These are phyloP conservation scores for Endothia cerciana DNA, from an alignment of 2,329 filamentous ascomycete genomes.

Conservation along the genomic window DNA sequence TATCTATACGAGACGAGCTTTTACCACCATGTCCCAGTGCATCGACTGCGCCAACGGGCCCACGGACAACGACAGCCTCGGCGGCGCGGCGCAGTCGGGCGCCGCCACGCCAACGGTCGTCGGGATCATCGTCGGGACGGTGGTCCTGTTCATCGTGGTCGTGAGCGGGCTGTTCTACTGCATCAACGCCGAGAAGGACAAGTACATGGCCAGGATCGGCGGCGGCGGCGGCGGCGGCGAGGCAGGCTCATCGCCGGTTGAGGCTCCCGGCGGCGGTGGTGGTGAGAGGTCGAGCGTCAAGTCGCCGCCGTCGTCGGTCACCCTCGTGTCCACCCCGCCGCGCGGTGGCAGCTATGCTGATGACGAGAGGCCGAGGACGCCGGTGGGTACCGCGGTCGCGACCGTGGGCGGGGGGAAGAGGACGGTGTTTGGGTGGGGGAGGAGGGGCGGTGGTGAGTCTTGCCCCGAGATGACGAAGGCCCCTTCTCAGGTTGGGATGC, in stretches of 20 bases:
- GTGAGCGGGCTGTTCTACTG: constrained; percentile 30
- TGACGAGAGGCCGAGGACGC: not conserved
- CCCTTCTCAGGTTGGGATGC: not conserved
- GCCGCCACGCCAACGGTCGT: constrained; percentile 27
- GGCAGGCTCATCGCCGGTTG: not conserved
- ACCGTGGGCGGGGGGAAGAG: constrained; percentile 12
- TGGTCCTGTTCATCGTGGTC: constrained; percentile 25
- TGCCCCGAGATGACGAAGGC: not conserved
- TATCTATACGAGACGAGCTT: not conserved
- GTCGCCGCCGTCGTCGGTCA: constrained; percentile 10
- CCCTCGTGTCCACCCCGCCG: not conserved
- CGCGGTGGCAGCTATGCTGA: not conserved
- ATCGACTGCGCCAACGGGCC: constrained; percentile 29
- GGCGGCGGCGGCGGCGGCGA: not conserved
- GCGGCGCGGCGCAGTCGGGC: constrained; percentile 24
- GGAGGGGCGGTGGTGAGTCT: constrained; percentile 19
- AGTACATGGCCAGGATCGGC: constrained; percentile 9
- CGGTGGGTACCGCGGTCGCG: not conserved
- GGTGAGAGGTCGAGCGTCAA: not conserved
- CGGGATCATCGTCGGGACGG: constrained; percentile 28
- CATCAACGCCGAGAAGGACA: constrained; percentile 26
- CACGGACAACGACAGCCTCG: constrained; percentile 26
- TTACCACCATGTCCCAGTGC: constrained; percentile 26
- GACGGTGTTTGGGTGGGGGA: constrained; percentile 20
- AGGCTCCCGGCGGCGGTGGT: not conserved